Conservation (phyloP, 805 yeast genomes). For the Cyberlindnera bimundalis region DNA sequence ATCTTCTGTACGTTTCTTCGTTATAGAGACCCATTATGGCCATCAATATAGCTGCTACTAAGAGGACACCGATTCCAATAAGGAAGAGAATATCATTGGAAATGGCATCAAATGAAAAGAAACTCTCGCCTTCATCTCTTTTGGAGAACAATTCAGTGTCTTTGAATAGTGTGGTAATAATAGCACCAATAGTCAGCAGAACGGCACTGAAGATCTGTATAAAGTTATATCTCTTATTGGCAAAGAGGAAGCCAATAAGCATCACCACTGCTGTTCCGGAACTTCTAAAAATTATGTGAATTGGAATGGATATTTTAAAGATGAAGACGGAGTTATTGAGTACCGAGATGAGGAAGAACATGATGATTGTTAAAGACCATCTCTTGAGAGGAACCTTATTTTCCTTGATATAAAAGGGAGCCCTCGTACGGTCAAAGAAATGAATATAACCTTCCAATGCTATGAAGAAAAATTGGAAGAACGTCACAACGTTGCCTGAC, state of each 20-base stretch:
- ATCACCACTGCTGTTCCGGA: constrained; percentile 61
- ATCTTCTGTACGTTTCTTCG: constrained; percentile 45
- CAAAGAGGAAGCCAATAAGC: constrained; percentile 48
- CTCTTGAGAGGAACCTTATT: constrained; percentile 40
- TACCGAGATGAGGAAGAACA: constrained; percentile 49
- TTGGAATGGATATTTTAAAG: constrained; percentile 57
- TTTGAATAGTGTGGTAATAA: constrained; percentile 28
- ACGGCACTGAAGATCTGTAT: constrained; percentile 49
- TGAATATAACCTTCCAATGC: constrained; percentile 40
- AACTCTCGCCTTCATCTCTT: constrained; percentile 15
- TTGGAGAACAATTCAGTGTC: constrained; percentile 26
- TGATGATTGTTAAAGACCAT: constrained; percentile 44
- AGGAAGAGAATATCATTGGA: constrained; percentile 21
- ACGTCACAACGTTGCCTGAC: constrained; percentile 53
- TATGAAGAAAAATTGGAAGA: constrained; percentile 53
- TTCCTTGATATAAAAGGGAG: constrained; percentile 31
- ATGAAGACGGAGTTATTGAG: constrained; percentile 58
- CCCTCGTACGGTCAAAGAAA: constrained; percentile 31
- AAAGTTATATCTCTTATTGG: constrained; percentile 41
- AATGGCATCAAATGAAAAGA: constrained; percentile 5
- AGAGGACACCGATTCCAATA: constrained; percentile 35
- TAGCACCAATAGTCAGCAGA: constrained; percentile 50
- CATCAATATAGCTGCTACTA: constrained; percentile 46
- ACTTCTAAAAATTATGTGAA: constrained; percentile 65
- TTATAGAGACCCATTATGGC: constrained; percentile 57